These are phyloP conservation scores for Ramularia endophylla DNA, from an alignment of 2,329 filamentous ascomycete species.

Conservation along the genomic window DNA sequence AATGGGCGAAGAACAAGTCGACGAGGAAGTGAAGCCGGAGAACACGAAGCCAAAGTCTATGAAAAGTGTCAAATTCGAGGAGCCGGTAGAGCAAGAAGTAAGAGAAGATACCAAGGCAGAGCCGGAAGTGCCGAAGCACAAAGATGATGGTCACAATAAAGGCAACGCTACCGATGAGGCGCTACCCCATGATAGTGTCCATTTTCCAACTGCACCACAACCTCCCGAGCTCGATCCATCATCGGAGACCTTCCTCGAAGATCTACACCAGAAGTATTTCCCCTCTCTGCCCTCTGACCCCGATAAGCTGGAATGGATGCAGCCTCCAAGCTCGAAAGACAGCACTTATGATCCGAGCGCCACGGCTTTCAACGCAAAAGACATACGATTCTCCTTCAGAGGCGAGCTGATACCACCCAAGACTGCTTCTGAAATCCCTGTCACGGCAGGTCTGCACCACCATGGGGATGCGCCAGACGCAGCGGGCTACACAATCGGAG, in stretches of 20 bases:
- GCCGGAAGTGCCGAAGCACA: background rate
- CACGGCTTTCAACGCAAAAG: conserved; percentile 62
- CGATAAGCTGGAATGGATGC: conserved; percentile 84
- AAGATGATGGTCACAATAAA: background rate
- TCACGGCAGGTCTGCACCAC: conserved; percentile 79
- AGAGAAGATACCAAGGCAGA: conserved; percentile 5
- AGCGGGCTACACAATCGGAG: conserved; percentile 86
- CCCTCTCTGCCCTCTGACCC: conserved; percentile 80
- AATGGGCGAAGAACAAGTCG: background rate
- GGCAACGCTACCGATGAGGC: conserved; percentile 2
- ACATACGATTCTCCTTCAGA: conserved; percentile 82
- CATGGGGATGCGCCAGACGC: conserved; percentile 89
- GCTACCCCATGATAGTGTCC: conserved; percentile 33
- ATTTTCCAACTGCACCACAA: conserved; percentile 54
- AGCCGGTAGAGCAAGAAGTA: conserved; percentile 7
- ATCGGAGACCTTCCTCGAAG: conserved; percentile 74
- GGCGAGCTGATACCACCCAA: conserved; percentile 74
- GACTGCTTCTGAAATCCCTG: conserved; percentile 66
- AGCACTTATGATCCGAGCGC: conserved; percentile 79
- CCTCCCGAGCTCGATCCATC: conserved; percentile 74
- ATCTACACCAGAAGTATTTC: conserved; percentile 90
- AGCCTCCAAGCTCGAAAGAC: conserved; percentile 52
- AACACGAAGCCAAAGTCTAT: conserved; percentile 11
- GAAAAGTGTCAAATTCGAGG: conserved; percentile 23
- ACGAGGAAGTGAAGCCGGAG: background rate